Conservation (phyloP, 23 red algal species). For the Chondrus crispus region DNA sequence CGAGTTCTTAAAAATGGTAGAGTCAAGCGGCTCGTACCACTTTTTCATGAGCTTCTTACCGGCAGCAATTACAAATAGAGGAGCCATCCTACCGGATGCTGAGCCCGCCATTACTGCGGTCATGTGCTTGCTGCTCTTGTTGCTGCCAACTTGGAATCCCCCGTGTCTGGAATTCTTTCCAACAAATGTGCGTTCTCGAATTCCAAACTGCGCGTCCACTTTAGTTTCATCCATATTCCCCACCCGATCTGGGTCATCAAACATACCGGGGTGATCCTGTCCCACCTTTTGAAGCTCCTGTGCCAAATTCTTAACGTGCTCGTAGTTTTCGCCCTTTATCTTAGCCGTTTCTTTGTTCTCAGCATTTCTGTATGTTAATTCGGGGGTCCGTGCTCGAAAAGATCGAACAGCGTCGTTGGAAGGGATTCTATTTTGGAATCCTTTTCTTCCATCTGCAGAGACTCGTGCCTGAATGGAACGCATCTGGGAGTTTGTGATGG, state of each 20-base stretch:
- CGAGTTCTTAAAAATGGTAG: neutral
- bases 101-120: neutral
- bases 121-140: neutral
- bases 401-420: neutral
- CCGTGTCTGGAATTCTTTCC: neutral
- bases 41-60: neutral
- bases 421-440: neutral
- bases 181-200: neutral
- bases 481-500: too few species aligned
- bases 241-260: neutral
- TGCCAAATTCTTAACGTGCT: neutral
- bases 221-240: neutral
- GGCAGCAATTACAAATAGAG: neutral
- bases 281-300: neutral
- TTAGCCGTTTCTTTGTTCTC: conserved; percentile 5
- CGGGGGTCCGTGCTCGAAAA: neutral
- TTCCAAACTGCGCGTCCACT: neutral
- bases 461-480: too few species aligned
- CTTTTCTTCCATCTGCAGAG: neutral
- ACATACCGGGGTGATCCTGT: neutral
- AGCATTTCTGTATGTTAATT: neutral
- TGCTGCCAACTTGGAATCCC: neutral
- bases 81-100: neutral
- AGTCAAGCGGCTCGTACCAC: neutral
- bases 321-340: neutral